Base-by-base conservation (phyloP, 192 early-diverging fungal species). In the Entrophospora sp. region DNA sequence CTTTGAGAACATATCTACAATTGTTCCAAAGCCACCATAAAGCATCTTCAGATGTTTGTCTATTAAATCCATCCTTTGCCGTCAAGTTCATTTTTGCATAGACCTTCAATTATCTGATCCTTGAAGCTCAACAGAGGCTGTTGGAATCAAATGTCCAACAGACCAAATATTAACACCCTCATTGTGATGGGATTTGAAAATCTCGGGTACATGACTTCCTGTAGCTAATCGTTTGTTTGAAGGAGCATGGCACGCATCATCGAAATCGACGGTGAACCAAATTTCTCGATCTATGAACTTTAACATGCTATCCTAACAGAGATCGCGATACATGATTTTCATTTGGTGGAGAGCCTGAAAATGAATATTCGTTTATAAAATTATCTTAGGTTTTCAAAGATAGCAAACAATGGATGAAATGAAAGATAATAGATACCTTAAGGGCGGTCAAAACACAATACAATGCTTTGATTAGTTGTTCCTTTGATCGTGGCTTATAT, bases 121-220 rank as follows among this genome's bases (percentile, higher is more conserved):
- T 59, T 59, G 18, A 59, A 59, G 5, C 12, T 60, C 24, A 13
- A 43, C 24, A 27, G 27, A 38, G 6, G 38, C 25, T 42, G 37
- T 43, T 6, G n/a, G 4, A n/a, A 43, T 61, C 16, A 61, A 13
- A 28, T 61, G 28, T 43, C 38, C 45, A 35, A 63, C 31, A 49
- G 61, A 63, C 44, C 61, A 63, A 14, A 63, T 63, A 34, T 63
- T 44, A 63, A 63, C 45, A 48, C 61, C 48, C 24, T 63, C 18
- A 20, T 63, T 35, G 7, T 63, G 31, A 49, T 35, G 0, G 2
- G 14, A 3, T 48, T 48, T 4, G 24, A 63, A 63, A 63, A 62
- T 48, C 4, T 63, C 38, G 13, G 58, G 25, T 16, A 38, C 38
- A 60, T 60, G 58, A 12, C 25, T 60, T 7, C 13, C 22, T 2